These are phyloP conservation scores for Aspergillus homomorphus DNA, from an alignment of 495 filamentous ascomycete genomes.

Conservation along the genomic window DNA sequence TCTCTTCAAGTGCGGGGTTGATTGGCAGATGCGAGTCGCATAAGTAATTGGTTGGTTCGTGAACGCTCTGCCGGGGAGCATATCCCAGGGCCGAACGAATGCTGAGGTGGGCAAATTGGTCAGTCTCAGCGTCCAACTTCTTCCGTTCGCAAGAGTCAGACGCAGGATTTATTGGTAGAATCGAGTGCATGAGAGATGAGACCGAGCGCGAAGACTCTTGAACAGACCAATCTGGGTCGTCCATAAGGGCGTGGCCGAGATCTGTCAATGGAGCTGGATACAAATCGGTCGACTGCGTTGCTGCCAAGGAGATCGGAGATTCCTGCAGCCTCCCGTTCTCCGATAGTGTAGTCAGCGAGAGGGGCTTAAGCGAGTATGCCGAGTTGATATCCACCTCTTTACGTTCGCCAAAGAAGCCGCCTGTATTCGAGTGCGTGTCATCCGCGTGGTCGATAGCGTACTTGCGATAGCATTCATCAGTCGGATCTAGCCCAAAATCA, in stretches of 20 bases:
- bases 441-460: slow-evolving; percentile 3
- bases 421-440: slow-evolving; percentile 9
- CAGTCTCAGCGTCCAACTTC: slow-evolving; percentile 1
- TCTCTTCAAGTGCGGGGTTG: slow-evolving; percentile 32
- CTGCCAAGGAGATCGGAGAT: slow-evolving; percentile 14
- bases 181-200: slow-evolving; percentile 22
- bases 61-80: slow-evolving; percentile 14
- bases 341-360: slow-evolving; percentile 2
- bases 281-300: slow-evolving; percentile 20
- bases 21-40: slow-evolving; percentile 36
- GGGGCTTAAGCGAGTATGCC: slow-evolving; percentile 13
- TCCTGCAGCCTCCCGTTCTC: slow-evolving; percentile 13
- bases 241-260: slow-evolving; percentile 15
- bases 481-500: slow-evolving; percentile 21
- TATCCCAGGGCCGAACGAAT: slow-evolving; percentile 19
- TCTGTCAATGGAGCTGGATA: slow-evolving; percentile 12
- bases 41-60: slow-evolving; percentile 19
- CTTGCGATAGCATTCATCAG: slow-evolving; percentile 15
- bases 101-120: slow-evolving; percentile 11
- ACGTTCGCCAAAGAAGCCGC: slow-evolving; percentile 17
- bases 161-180: slow-evolving; percentile 35
- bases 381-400: slow-evolving; percentile 24
- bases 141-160: slow-evolving; percentile 15
- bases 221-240: slow-evolving; percentile 13
- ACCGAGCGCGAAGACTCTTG: slow-evolving; percentile 14